A percentile compares a stretch with the other conserved stretches of the same genome.
phyloP scores from a whole-genome alignment of 345 rosid species.

The Gossypium longicalyx region DNA sequence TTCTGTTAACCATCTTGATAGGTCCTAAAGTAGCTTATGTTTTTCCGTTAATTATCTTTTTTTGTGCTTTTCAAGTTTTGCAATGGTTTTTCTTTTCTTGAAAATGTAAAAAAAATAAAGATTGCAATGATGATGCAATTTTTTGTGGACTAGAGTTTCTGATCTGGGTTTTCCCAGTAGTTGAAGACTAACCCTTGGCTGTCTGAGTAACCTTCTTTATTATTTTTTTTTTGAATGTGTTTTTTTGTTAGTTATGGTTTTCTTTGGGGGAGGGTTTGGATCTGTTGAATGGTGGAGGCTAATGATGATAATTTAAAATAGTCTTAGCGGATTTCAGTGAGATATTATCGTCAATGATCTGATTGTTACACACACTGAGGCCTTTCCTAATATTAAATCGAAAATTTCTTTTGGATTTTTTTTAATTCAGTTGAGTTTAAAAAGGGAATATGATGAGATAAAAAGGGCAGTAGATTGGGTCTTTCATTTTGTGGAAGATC shows the following conservation, averaged over 20 bases:
- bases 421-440: too few relatives aligned
- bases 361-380: conserved; percentile 99
- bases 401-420: too few relatives aligned
- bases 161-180: conserved; percentile 66
- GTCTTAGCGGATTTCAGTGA: conserved; percentile 99
- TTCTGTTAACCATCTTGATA: conserved; percentile 75
- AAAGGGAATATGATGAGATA: conserved; percentile 46
- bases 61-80: too few relatives aligned
- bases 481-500: neutral
- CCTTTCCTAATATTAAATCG: conserved; percentile 15
- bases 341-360: conserved; percentile 67
- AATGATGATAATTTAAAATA: conserved; percentile 55
- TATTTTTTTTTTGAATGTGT: neutral
- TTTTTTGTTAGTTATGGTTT: neutral
- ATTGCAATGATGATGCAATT: conserved; percentile 64
- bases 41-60: neutral
- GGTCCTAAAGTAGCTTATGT: conserved; percentile 50
- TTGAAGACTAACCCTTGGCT: conserved; percentile 99
- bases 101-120: neutral
- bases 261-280: neutral
- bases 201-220: conserved; percentile 67
- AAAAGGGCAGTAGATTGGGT: conserved; percentile 71
- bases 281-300: conserved; percentile 35
- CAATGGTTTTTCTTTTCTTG: neutral
- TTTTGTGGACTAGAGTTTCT: conserved; percentile 98